These are phyloP conservation scores for Larix kaempferi DNA, from an alignment of 75 land plant genomes.

Conservation along the genomic window DNA sequence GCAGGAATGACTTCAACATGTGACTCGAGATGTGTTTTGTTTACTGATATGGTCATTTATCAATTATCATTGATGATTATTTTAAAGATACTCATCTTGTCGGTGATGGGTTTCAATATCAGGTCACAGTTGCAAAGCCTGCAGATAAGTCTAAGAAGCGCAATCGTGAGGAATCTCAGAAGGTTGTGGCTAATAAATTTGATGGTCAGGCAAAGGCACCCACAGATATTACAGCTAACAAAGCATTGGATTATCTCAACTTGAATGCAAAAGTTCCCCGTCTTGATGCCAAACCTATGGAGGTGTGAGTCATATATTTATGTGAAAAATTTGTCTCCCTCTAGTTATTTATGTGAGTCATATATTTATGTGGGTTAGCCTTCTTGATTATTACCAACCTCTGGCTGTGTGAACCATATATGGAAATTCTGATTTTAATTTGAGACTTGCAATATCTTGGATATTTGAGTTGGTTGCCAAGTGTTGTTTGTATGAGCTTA, in stretches of 20 bases:
- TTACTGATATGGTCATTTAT: not conserved
- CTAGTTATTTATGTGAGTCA: too few species aligned
- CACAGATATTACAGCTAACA: not conserved
- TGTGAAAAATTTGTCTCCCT: too few species aligned
- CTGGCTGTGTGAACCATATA: not conserved
- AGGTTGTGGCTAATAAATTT: conserved; percentile 2
- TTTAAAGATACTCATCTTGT: conserved; percentile 2
- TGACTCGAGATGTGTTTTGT: not conserved
- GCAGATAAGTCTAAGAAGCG: conserved; percentile 28
- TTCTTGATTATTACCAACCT: not conserved
- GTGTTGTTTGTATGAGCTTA: not conserved
- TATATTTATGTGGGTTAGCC: too few species aligned
- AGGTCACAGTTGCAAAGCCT: conserved; percentile 45
- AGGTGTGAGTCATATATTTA: conserved; percentile 11
- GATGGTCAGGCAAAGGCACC: conserved; percentile 5
- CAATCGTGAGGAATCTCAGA: conserved; percentile 21
- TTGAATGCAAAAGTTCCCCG: conserved; percentile 12
- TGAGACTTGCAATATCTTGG: not conserved
- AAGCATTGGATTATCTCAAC: not conserved
- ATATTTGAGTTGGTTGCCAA: not conserved
- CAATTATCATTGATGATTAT: not conserved
- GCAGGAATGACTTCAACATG: not conserved
- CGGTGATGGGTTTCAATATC: not conserved
- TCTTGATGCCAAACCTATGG: conserved; percentile 1
- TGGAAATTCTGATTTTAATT: too few species aligned